phyloP scores from a whole-genome alignment of 768 basidiomycete genomes.

The Suillus americanus region DNA sequence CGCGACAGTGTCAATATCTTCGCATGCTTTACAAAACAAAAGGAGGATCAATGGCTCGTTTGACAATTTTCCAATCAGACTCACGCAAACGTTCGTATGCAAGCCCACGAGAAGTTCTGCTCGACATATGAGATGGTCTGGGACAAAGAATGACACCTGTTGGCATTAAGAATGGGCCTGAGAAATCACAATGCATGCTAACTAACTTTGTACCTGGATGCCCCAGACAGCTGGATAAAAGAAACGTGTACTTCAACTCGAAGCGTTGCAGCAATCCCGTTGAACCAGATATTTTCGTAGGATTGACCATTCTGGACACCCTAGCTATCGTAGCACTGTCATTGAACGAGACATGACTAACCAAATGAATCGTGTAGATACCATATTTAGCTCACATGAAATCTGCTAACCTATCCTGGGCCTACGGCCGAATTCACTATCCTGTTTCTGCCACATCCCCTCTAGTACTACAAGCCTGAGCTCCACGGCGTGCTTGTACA shows the following conservation, averaged over 20 bases:
- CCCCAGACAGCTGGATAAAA: background rate
- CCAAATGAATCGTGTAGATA: background rate
- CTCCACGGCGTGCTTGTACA: too few relatives aligned
- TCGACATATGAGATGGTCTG: conserved; percentile 7
- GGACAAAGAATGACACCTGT: background rate
- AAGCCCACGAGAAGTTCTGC: conserved; percentile 8
- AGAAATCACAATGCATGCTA: background rate
- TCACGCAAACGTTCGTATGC: conserved; percentile 19
- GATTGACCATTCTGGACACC: background rate
- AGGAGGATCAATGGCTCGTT: background rate
- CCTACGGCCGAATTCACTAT: too few relatives aligned
- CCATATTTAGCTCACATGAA: background rate
- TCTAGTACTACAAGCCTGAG: too few relatives aligned
- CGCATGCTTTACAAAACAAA: conserved; percentile 6
- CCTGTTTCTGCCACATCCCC: too few relatives aligned
- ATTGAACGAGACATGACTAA: background rate
- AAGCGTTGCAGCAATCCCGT: background rate
- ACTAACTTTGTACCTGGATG: background rate
- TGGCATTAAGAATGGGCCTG: background rate
- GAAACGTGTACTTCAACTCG: background rate
- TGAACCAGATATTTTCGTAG: background rate
- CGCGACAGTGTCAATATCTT: background rate
- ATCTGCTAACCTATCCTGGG: too few relatives aligned
- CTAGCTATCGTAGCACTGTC: background rate
- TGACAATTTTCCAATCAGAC: background rate